Percentiles rank a stretch among this genome's conserved stretches.
phyloP scores from a whole-genome alignment of 441 rosid species.

The Oxalis stricta region DNA sequence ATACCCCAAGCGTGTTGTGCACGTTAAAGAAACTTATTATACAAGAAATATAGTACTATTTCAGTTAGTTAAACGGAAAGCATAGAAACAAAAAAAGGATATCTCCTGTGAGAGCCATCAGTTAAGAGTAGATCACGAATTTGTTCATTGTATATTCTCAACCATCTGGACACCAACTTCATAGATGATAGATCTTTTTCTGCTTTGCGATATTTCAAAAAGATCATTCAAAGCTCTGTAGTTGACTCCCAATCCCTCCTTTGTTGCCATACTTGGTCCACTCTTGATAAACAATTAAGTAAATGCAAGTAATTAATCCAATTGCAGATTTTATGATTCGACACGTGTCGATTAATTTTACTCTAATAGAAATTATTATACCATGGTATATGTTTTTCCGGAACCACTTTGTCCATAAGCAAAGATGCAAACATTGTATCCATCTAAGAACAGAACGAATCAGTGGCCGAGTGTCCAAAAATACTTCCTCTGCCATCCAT shows the following conservation, averaged over 20 bases:
- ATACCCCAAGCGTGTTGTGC: conserved; percentile 91
- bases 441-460: conserved; percentile 82
- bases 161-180: conserved; percentile 88
- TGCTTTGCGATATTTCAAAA: conserved; percentile 52
- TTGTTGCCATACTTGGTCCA: conserved; percentile 66
- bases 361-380: conserved; percentile 11
- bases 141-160: conserved; percentile 90
- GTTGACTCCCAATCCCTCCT: conserved; percentile 91
- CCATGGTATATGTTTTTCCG: conserved; percentile 95
- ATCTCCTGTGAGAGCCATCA: conserved; percentile 56
- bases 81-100: conserved; percentile 38
- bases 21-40: conserved; percentile 41
- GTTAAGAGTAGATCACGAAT: conserved; percentile 69
- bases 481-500: conserved; percentile 80
- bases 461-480: conserved; percentile 74
- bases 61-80: conserved; percentile 2
- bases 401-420: conserved; percentile 98
- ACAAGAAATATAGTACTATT: background rate
- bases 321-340: too few species aligned
- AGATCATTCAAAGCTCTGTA: conserved; percentile 88
- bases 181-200: conserved; percentile 39
- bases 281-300: conserved; percentile 27
- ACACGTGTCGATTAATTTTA: too few species aligned
- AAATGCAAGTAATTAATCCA: conserved; percentile 6
- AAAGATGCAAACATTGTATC: conserved; percentile 84